A percentile compares a stretch with the other conserved stretches of the same genome.
Conservation (phyloP, 148 eudicot species). For the Camellia japonica region DNA sequence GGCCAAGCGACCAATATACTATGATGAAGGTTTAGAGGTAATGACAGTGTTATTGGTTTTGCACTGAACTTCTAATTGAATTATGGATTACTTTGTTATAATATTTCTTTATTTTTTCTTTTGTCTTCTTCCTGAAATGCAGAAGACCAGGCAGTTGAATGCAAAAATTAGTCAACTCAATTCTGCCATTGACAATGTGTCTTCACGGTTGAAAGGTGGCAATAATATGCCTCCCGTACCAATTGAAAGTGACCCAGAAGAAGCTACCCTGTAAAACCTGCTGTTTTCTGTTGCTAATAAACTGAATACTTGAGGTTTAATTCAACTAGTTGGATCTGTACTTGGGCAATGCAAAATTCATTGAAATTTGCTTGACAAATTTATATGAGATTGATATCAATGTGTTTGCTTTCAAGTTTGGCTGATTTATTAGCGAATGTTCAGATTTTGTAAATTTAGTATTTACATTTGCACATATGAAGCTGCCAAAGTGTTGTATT, state of each 20-base stretch:
- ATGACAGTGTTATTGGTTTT: neutral
- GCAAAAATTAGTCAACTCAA: slow-evolving; percentile 70
- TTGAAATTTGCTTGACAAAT: neutral
- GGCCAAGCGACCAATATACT: slow-evolving; percentile 67
- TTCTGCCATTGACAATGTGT: slow-evolving; percentile 90
- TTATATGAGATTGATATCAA: neutral
- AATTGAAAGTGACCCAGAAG: slow-evolving; percentile 58
- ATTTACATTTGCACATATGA: neutral
- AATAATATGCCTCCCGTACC: slow-evolving; percentile 49
- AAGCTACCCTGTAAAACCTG: slow-evolving; percentile 48
- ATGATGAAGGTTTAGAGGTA: slow-evolving; percentile 84
- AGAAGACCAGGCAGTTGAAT: slow-evolving; percentile 73
- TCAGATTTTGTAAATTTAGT: neutral
- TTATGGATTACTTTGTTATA: slow-evolving; percentile 6
- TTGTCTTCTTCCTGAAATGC: slow-evolving; percentile 20
- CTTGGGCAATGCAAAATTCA: neutral
- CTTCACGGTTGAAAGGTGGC: slow-evolving; percentile 72
- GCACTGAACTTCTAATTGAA: neutral
- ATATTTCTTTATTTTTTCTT: slow-evolving; percentile 9
- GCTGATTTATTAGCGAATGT: neutral
- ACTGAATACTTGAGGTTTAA: neutral
- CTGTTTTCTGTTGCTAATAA: slow-evolving; percentile 1
- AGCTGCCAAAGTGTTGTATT: no score
- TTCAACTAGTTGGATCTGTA: neutral
- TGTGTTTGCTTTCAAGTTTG: slow-evolving; percentile 15